Evolutionary conservation across 352 stramenopile genomes (phyloP), one percentile per base, ranked within the genome.

Genomic region (Phytophthora boehmeriae): DNA sequence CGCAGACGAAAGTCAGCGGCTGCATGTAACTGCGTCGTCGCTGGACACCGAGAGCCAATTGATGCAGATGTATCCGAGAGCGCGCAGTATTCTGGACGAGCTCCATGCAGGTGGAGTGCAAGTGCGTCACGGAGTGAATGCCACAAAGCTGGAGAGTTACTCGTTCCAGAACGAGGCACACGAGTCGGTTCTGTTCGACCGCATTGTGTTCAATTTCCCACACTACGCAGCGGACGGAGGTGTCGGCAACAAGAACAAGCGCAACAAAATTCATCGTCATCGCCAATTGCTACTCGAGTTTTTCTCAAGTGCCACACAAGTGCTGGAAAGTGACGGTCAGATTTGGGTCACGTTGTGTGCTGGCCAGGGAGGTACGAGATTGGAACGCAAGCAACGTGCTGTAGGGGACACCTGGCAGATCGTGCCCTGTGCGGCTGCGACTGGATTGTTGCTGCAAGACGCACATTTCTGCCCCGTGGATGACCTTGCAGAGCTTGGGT

Each of bases 191-290:
- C 48, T 19, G 17, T 89, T 90, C 27, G 84, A 94, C 48, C 75
- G 83, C 19, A 75, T 96, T 52, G 82, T 96, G 52, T 96, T 96
- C 71, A 96, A 96, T 58, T 96, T 93, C 59, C 87, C 87, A 32
- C 86, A 96, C 50, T 93, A 82, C 47, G 85, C 82, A 22, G 83
- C 88, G n/a, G 79, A 82, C 42, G 83, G 82, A 45, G 87, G 75
- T 45, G 55, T 59, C 35, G 66, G 66, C 39, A 70, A 74, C 66
- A 82, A 81, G 58, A 62, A 68, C 50, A 83, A 82, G 60, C 76
- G 80, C 53, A 93, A 92, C 79, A 94, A 94, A 62, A 93, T 94
- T 54, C 76, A 93, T 61, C 76, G 78, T 11, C 86, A 96, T 57
- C 82, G 87, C 8, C 75, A 94, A 71, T 60, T 96, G 17, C 68